Evolutionary conservation across 345 rosid genomes (phyloP), one percentile per base, ranked within the genome.

Genomic region (Rhodomyrtus tomentosa): DNA sequence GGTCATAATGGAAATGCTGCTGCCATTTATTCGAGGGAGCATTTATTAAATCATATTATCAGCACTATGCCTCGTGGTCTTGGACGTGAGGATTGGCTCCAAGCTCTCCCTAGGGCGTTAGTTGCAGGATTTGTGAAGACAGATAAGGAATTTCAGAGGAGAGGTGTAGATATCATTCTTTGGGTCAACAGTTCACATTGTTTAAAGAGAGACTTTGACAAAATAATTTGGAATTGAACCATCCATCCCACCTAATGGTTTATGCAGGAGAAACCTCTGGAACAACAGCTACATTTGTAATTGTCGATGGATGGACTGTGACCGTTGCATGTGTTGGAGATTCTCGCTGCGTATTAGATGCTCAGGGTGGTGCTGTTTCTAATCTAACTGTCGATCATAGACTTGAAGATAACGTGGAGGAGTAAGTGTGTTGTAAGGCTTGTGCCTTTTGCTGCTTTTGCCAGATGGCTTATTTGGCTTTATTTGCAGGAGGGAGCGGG

Each of bases 1-100:
- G 99, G 99, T 53, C 99, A 95, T 85, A 95, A 95, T 86, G 99
- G 99, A 83, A 93, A 91, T 89, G 98, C 98, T 53, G 99, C 98
- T 12, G 98, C 99, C 49, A 89, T 96, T 82, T 95, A 83, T 87
- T 91, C 99, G 0, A 94, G 87, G 89, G 98, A 96, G 88, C 87
- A 96, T 88, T 86, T 96, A 55, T 86, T 95, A 85, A 90, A 86
- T 84, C 93, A 95, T 90, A 92, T 96, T 21, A 79, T 94, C 82
- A 85, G 94, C 86, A 98, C 98, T 62, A 91, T 96, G 87, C 96
- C 98, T 16, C 82, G 62, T 27, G 96, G 95, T 6, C 95, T 94
- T 86, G 93, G 91, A 15, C 90, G 92, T 50, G 98, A 96, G 27
- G 96, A 96, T 54, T 96, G 99, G 96, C 93, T 95, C 84, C 98